phyloP scores from a whole-genome alignment of 2,329 filamentous ascomycete genomes.

The Neophaeococcomyces aloes region DNA sequence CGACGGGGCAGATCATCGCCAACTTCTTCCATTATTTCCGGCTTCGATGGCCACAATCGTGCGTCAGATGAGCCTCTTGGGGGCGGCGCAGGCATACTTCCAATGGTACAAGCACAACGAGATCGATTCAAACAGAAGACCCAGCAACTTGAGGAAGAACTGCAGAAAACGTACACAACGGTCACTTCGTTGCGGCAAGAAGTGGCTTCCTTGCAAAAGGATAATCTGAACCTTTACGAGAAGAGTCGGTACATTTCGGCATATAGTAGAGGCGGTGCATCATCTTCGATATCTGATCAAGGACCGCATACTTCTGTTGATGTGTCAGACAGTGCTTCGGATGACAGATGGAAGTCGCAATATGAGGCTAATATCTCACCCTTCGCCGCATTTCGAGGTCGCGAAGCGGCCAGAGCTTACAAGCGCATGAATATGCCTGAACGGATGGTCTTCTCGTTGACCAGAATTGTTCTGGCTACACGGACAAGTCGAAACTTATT shows the following conservation, averaged over 20 bases:
- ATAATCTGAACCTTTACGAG: conserved; percentile 92
- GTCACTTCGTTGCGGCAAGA: conserved; percentile 84
- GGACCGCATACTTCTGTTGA: conserved; percentile 64
- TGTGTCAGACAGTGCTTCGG: conserved; percentile 53
- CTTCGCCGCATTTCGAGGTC: conserved; percentile 89
- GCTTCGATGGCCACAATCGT: conserved; percentile 63
- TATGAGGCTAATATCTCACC: conserved; percentile 95
- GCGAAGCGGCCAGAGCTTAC: conserved; percentile 82
- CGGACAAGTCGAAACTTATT: conserved; percentile 88
- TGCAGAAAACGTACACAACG: conserved; percentile 70
- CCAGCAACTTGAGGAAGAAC: conserved; percentile 74
- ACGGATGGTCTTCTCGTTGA: conserved; percentile 79
- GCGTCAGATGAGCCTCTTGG: conserved; percentile 55
- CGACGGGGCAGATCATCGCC: conserved; percentile 65
- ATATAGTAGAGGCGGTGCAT: conserved; percentile 63
- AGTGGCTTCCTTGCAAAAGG: conserved; percentile 82
- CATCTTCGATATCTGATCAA: conserved; percentile 53
- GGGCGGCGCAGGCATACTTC: conserved; percentile 76
- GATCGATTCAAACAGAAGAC: conserved; percentile 98
- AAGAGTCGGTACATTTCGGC: conserved; percentile 94
- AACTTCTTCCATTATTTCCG: conserved; percentile 95
- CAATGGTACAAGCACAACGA: conserved; percentile 95
- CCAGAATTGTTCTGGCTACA: conserved; percentile 80
- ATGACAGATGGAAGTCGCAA: conserved; percentile 79
- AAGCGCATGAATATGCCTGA: conserved; percentile 89